Percentiles rank a stretch among this genome's conserved stretches.
Evolutionary conservation across 768 basidiomycete genomes (phyloP).

Genomic region (Lactarius hengduanensis): DNA sequence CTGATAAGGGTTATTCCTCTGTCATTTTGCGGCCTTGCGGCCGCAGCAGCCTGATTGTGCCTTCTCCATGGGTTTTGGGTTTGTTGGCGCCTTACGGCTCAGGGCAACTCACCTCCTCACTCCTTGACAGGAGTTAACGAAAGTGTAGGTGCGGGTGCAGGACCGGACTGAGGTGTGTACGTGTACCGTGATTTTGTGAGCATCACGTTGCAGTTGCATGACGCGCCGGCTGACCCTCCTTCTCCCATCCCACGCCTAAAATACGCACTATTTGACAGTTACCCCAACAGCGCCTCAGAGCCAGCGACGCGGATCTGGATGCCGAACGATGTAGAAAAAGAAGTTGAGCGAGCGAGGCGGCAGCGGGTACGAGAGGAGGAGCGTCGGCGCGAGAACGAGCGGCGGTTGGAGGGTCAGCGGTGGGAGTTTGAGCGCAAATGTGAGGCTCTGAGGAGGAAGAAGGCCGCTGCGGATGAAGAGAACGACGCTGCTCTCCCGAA

Average conservation of each 20-base stretch:
- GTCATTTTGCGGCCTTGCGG: too few relatives aligned
- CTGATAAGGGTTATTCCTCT: not conserved
- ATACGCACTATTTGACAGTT: not conserved
- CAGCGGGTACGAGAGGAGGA: not conserved
- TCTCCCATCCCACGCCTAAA: not conserved
- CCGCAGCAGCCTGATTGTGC: not conserved
- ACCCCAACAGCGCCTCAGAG: not conserved
- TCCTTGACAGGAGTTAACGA: not conserved
- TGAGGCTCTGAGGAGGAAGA: constrained; percentile 11
- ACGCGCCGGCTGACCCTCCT: not conserved
- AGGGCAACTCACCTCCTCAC: not conserved
- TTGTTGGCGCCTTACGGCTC: not conserved
- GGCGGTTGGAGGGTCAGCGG: constrained; percentile 15
- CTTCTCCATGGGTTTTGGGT: not conserved
- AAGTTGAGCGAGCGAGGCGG: too few relatives aligned
- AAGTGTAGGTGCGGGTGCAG: not conserved
- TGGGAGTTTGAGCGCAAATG: constrained; percentile 8
- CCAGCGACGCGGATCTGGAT: not conserved
- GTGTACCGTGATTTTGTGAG: not conserved
- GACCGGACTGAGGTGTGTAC: constrained; percentile 2
- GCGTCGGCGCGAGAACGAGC: constrained; percentile 4
- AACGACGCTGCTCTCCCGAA: not conserved
- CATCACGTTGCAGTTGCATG: not conserved
- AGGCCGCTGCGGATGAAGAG: constrained; percentile 3
- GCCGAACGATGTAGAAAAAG: not conserved